A percentile compares a stretch with the other conserved stretches of the same genome.
Evolutionary conservation across 179 eudicot genomes (phyloP).

Genomic region (Beta corolliflora): DNA sequence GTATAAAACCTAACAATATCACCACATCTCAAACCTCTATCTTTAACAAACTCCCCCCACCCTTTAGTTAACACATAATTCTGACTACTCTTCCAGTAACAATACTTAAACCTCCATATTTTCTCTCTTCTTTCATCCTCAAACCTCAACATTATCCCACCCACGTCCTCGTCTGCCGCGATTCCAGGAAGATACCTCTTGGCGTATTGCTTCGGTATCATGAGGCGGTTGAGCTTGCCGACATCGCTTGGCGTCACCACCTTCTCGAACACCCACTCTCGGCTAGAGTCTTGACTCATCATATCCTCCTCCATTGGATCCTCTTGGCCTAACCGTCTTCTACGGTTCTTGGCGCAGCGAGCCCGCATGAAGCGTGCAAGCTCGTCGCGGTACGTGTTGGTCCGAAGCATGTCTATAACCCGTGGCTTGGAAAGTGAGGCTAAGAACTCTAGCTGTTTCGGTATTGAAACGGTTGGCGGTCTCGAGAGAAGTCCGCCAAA

Average conservation of each 20-base stretch:
- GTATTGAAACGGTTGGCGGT: too few relatives aligned
- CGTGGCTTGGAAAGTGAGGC: background rate
- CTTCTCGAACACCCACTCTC: conserved; percentile 19
- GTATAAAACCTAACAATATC: conserved; percentile 20
- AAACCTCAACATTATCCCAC: conserved; percentile 13
- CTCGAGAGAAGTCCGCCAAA: too few relatives aligned
- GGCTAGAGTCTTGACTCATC: background rate
- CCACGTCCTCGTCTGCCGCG: background rate
- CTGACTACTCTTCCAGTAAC: conserved; percentile 33
- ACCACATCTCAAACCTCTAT: conserved; percentile 22
- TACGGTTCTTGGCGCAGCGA: background rate
- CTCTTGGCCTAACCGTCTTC: background rate
- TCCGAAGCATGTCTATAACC: conserved; percentile 22
- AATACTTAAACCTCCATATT: conserved; percentile 30
- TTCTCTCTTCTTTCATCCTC: conserved; percentile 12
- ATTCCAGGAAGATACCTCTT: conserved; percentile 16
- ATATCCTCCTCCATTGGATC: background rate
- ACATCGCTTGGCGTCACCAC: conserved; percentile 26
- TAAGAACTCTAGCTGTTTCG: conserved; percentile 18
- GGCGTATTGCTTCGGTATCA: conserved; percentile 24
- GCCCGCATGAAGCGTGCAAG: conserved; percentile 4
- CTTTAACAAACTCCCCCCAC: conserved; percentile 32
- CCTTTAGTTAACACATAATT: conserved; percentile 31
- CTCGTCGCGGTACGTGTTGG: conserved; percentile 22
- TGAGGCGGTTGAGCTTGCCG: conserved; percentile 23